Evolutionary conservation across 331 rosid genomes (phyloP).

Genomic region (Pyracantha coccinea): DNA sequence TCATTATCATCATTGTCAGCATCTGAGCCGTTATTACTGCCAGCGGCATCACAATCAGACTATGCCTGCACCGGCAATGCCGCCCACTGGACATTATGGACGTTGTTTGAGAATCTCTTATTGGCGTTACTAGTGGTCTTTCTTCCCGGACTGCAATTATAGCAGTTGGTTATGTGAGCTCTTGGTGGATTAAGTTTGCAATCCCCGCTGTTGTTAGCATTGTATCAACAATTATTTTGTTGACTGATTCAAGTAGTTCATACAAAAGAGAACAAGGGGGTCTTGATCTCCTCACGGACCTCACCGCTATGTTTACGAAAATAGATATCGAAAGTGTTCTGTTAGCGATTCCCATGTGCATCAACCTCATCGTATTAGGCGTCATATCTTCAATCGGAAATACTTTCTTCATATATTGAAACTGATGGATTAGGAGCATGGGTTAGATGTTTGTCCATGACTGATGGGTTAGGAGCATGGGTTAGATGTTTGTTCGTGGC

Average conservation of each 20-base stretch:
- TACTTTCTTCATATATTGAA: conserved; percentile 9
- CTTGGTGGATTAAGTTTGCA: conserved; percentile 16
- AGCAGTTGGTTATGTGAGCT: conserved; percentile 6
- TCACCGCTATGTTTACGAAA: neutral
- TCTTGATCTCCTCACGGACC: neutral
- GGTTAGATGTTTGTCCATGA: too few relatives aligned
- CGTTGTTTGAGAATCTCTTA: neutral
- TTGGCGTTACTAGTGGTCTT: neutral
- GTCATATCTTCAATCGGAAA: conserved; percentile 13
- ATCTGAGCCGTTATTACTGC: neutral
- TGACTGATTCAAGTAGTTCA: neutral
- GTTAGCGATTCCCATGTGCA: conserved; percentile 14
- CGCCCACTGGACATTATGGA: neutral
- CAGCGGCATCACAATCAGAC: neutral
- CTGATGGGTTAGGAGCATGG: too few relatives aligned
- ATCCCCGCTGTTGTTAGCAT: neutral
- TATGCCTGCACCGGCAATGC: neutral
- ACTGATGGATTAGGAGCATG: too few relatives aligned
- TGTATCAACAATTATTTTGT: conserved; percentile 14
- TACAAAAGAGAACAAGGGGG: neutral
- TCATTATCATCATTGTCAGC: neutral
- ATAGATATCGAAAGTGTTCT: conserved; percentile 1
- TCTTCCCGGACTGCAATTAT: neutral
- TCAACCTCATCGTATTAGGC: conserved; percentile 1
- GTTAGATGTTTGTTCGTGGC: too few relatives aligned